phyloP scores from a whole-genome alignment of 495 filamentous ascomycete species.

The Tuber calosporum region DNA sequence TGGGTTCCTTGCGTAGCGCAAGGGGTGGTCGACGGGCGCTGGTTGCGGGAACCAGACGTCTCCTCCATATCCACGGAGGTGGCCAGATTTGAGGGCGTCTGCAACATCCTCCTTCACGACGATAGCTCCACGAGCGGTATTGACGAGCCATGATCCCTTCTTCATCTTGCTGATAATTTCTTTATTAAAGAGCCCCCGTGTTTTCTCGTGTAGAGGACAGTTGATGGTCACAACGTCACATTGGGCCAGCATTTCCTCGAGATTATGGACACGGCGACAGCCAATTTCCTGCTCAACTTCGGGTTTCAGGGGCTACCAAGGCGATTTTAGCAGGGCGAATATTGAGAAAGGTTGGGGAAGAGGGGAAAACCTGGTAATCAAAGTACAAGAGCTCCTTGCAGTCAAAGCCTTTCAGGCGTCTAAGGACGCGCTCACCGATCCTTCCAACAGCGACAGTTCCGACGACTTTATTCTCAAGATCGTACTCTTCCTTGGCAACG shows the following conservation, averaged over 20 bases:
- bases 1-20: slow-evolving; percentile 87
- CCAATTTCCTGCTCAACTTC: slow-evolving; percentile 96
- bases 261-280: slow-evolving; percentile 72
- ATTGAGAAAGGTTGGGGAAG: too few relatives aligned
- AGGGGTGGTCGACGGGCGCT: slow-evolving; percentile 85
- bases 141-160: slow-evolving; percentile 88
- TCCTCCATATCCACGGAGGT: slow-evolving; percentile 94
- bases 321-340: slow-evolving; percentile 7
- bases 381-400: slow-evolving; percentile 99
- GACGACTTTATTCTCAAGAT: slow-evolving; percentile 94
- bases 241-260: slow-evolving; percentile 93
- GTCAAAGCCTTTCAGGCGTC: slow-evolving; percentile 91
- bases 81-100: slow-evolving; percentile 81
- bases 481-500: slow-evolving; percentile 94
- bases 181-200: slow-evolving; percentile 94
- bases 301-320: slow-evolving; percentile 55
- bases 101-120: slow-evolving; percentile 99
- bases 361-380: slow-evolving; percentile 69
- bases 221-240: slow-evolving; percentile 99
- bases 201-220: slow-evolving; percentile 98
- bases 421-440: slow-evolving; percentile 95
- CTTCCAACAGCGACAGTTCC: slow-evolving; percentile 95
- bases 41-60: slow-evolving; percentile 75
- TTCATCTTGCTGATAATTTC: slow-evolving; percentile 99
- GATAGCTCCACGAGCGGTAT: slow-evolving; percentile 97